These are phyloP conservation scores for Sanguinoderma infundibulare DNA, from an alignment of 1,284 basidiomycete species.

Conservation along the genomic window DNA sequence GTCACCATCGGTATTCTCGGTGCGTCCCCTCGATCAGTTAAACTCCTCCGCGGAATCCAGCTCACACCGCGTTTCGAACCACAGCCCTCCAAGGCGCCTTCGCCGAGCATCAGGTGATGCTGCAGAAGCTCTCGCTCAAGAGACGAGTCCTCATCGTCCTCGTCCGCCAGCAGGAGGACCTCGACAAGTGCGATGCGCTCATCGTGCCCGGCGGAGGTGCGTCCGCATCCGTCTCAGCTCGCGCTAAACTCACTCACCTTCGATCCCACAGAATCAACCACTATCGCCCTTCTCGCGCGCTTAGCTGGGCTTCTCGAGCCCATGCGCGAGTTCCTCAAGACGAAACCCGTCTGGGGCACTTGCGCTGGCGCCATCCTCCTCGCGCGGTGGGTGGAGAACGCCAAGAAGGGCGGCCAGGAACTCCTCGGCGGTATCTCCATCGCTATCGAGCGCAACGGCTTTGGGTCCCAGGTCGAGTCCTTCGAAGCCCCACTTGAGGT, in stretches of 20 bases:
- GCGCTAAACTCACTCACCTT: neutral
- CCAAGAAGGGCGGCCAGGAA: constrained; percentile 89
- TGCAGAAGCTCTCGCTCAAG: constrained; percentile 60
- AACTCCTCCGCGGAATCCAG: neutral
- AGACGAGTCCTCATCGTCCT: constrained; percentile 56
- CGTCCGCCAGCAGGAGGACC: constrained; percentile 80
- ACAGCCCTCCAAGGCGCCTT: constrained; percentile 94
- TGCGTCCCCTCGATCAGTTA: constrained; percentile 9
- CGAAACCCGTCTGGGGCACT: constrained; percentile 91
- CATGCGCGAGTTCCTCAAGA: constrained; percentile 69
- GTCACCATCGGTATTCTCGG: constrained; percentile 43
- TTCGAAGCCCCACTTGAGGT: constrained; percentile 85
- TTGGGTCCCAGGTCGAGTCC: constrained; percentile 88
- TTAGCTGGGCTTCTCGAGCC: constrained; percentile 83
- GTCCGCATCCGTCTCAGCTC: constrained; percentile 9
- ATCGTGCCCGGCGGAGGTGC: constrained; percentile 91
- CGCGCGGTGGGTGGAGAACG: constrained; percentile 71
- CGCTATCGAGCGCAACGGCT: constrained; percentile 88
- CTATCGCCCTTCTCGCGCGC: constrained; percentile 86
- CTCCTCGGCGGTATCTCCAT: constrained; percentile 85
- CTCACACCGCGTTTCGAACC: neutral
- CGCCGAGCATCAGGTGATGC: constrained; percentile 80
- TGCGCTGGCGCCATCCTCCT: constrained; percentile 97
- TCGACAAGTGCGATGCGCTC: constrained; percentile 80
- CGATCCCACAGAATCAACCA: constrained; percentile 77